A percentile compares a stretch with the other conserved stretches of the same genome.
These are phyloP conservation scores for Cicer bijugum DNA, from an alignment of 306 rosid species.

Conservation along the genomic window DNA sequence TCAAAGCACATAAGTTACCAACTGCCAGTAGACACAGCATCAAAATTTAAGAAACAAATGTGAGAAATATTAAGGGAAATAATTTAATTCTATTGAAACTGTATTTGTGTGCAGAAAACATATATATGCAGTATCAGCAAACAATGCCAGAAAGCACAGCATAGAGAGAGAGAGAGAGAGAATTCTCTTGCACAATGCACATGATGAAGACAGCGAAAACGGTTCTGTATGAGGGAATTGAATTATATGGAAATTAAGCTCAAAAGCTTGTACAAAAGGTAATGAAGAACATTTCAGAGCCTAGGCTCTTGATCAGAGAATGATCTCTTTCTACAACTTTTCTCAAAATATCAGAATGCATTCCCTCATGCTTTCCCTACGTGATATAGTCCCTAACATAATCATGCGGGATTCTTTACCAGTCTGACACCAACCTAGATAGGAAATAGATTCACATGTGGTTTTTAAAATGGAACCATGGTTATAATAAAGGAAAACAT, in stretches of 20 bases:
- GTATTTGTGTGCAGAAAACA: conserved; percentile 1
- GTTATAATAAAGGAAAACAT: not conserved
- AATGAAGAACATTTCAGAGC: too few relatives aligned
- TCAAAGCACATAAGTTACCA: conserved; percentile 41
- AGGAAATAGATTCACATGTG: not conserved
- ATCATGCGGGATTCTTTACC: too few relatives aligned
- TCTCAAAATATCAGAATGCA: too few relatives aligned
- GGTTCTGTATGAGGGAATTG: too few relatives aligned
- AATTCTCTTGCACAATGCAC: not conserved
- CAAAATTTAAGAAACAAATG: conserved; percentile 11
- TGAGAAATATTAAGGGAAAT: conserved; percentile 31
- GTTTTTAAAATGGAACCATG: not conserved
- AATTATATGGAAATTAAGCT: too few relatives aligned
- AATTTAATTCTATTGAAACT: conserved; percentile 13
- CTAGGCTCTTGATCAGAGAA: too few relatives aligned
- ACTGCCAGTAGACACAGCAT: conserved; percentile 36
- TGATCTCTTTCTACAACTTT: too few relatives aligned
- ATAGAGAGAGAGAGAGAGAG: not conserved
- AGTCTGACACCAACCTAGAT: not conserved
- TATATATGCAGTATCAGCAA: conserved; percentile 7
- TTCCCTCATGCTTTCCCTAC: too few relatives aligned
- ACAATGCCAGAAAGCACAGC: not conserved
- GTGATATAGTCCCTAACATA: too few relatives aligned
- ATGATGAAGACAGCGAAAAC: too few relatives aligned
- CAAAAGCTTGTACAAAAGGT: too few relatives aligned